Evolutionary conservation across 2,329 filamentous ascomycete genomes (phyloP).

Genomic region (Claviceps africana): DNA sequence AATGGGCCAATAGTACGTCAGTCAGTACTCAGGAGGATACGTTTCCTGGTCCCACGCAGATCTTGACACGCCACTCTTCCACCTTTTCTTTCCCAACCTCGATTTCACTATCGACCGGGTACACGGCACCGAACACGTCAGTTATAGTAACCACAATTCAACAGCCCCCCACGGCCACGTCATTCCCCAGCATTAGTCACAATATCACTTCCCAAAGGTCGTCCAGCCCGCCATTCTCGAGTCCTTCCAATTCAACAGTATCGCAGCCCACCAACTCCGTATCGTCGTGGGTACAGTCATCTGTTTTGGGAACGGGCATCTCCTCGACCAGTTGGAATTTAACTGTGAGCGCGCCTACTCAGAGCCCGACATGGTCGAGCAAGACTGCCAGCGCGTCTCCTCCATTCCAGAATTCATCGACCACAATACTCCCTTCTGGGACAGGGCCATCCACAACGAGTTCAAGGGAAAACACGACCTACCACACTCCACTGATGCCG

Average conservation of each 20-base stretch:
- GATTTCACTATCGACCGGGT: background rate
- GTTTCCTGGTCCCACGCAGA: background rate
- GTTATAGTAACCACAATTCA: background rate
- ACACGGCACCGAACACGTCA: background rate
- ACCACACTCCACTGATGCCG: slow-evolving; percentile 1
- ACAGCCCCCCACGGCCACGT: background rate
- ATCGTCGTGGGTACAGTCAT: slow-evolving; percentile 1
- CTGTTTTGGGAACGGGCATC: slow-evolving; percentile 1
- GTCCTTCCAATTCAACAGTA: background rate
- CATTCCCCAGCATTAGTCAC: background rate
- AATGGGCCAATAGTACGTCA: slow-evolving; percentile 2
- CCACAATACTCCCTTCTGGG: slow-evolving; percentile 10
- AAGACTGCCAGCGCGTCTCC: background rate
- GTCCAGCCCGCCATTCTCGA: background rate
- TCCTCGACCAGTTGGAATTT: background rate
- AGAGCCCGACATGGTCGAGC: background rate
- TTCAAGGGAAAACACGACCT: background rate
- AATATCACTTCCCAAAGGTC: background rate
- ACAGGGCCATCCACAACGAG: background rate
- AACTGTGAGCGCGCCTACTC: background rate
- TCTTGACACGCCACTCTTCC: background rate
- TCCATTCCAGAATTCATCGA: slow-evolving; percentile 4
- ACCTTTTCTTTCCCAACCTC: background rate
- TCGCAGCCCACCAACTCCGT: background rate
- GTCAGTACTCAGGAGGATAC: background rate